phyloP scores from a whole-genome alignment of 345 rosid genomes.

The Schrenkiella parvula region DNA sequence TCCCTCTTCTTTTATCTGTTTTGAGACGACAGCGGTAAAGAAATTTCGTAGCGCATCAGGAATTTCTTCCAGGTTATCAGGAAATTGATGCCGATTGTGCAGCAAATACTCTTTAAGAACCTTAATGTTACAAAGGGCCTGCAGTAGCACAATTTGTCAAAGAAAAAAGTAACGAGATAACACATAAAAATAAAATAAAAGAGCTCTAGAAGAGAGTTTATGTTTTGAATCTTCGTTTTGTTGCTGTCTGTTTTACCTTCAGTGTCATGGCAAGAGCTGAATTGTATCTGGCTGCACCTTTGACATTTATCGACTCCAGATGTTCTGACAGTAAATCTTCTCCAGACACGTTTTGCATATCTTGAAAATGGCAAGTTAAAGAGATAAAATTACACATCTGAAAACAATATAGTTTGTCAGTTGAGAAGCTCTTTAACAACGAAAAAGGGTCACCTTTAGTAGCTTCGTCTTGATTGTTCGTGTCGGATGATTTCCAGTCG shows the following conservation, averaged over 20 bases:
- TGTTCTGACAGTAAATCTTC: not conserved
- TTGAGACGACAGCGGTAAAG: not conserved
- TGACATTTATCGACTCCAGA: not conserved
- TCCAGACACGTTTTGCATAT: conserved; percentile 5
- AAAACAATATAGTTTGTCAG: not conserved
- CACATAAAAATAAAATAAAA: no score
- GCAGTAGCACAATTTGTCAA: not conserved
- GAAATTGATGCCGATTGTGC: not conserved
- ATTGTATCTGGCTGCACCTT: not conserved
- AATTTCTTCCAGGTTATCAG: not conserved
- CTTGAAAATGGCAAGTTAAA: not conserved
- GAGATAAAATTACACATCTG: not conserved
- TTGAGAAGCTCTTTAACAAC: not conserved
- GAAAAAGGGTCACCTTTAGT: not conserved
- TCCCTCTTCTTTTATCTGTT: not conserved
- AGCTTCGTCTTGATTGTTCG: not conserved
- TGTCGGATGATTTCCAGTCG: no score
- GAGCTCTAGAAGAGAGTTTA: not conserved
- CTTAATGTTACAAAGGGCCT: conserved; percentile 18
- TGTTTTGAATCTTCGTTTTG: not conserved
- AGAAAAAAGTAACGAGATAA: no score
- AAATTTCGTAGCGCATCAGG: not conserved
- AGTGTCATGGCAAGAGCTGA: conserved; percentile 19
- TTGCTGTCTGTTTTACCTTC: conserved; percentile 8
- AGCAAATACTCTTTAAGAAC: not conserved